Conservation (phyloP, 1,284 basidiomycete species). For the Pholiota adiposa region DNA sequence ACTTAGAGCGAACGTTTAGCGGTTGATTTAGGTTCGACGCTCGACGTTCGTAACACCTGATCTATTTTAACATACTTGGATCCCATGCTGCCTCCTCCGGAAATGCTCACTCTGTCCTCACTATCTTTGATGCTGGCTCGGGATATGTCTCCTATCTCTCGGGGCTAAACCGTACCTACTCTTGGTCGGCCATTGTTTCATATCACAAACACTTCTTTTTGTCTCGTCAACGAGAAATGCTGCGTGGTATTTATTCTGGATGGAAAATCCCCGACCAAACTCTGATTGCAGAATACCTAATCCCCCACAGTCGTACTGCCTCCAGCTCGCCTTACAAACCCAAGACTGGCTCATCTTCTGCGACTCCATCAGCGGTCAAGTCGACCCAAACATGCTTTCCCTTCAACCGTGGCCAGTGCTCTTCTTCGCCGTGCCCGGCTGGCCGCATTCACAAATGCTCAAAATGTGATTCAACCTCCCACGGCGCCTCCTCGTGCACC, state of each 20-base stretch:
- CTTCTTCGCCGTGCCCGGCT: conserved; percentile 6
- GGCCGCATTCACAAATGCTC: conserved; percentile 15
- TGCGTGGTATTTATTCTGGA: background rate
- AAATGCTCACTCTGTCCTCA: background rate
- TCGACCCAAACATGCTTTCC: conserved; percentile 13
- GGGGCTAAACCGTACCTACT: background rate
- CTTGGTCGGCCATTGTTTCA: background rate
- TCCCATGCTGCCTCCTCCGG: conserved; percentile 10
- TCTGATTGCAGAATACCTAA: background rate
- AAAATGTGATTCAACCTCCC: conserved; percentile 12
- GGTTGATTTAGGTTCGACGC: too few species aligned
- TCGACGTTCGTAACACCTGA: too few species aligned
- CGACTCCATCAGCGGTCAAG: too few species aligned
- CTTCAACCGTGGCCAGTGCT: conserved; percentile 8
- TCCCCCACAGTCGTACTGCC: background rate
- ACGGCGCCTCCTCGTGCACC: conserved; percentile 8
- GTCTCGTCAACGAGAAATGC: background rate
- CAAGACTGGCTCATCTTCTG: too few species aligned
- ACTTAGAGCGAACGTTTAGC: too few species aligned
- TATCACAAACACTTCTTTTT: conserved; percentile 1
- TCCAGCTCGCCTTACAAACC: too few species aligned
- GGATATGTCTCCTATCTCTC: conserved; percentile 1
- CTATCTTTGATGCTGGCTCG: background rate
- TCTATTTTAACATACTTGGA: conserved; percentile 24
- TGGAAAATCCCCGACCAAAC: background rate